Percentiles rank a stretch among this genome's conserved stretches.
These are phyloP conservation scores for Albatrellus sp. DNA, from an alignment of 1,284 basidiomycete species.

Conservation along the genomic window DNA sequence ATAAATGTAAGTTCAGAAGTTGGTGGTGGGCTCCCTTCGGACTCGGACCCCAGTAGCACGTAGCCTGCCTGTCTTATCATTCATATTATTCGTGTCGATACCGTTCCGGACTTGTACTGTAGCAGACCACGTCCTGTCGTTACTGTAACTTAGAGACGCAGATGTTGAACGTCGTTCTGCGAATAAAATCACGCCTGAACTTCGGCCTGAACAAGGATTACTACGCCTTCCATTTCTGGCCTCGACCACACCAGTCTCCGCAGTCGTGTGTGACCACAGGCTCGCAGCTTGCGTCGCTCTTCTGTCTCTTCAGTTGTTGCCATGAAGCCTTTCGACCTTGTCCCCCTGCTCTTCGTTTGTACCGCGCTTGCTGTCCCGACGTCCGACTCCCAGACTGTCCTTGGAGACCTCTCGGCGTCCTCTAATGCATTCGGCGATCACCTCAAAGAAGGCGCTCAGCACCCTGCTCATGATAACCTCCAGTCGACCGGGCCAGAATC, in stretches of 20 bases:
- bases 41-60: too few species aligned
- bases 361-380: conserved; percentile 15
- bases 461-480: conserved; percentile 25
- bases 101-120: too few species aligned
- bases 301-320: conserved; percentile 1
- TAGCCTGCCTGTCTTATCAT: too few species aligned
- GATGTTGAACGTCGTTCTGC: too few species aligned
- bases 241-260: neutral
- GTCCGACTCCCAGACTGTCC: conserved; percentile 20
- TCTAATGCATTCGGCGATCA: conserved; percentile 4
- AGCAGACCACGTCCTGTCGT: too few species aligned
- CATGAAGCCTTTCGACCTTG: conserved; percentile 16
- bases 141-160: too few species aligned
- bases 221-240: too few species aligned
- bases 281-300: neutral
- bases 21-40: too few species aligned
- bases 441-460: conserved; percentile 25
- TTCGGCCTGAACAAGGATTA: too few species aligned
- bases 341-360: conserved; percentile 13
- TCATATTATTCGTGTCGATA: too few species aligned
- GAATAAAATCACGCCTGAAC: too few species aligned
- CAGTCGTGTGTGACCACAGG: neutral
- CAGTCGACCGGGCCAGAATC: conserved; percentile 18
- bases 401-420: conserved; percentile 17
- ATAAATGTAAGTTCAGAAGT: too few species aligned